Conservation (phyloP, 306 rosid species). For the Quillaja saponaria region DNA sequence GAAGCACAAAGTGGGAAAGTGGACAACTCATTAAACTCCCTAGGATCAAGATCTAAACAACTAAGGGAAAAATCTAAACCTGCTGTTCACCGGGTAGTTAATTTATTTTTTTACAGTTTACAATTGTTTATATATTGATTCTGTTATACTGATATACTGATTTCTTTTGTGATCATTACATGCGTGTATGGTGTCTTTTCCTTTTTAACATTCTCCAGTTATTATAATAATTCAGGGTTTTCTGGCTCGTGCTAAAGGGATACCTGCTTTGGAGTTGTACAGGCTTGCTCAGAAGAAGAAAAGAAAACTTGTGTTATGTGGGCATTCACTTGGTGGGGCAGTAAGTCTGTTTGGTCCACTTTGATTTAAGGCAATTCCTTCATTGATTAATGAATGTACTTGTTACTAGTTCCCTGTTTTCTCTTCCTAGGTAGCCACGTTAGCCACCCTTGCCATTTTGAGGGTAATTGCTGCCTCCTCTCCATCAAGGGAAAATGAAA, state of each 20-base stretch:
- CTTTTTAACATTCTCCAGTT: constrained; percentile 14
- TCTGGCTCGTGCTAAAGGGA: constrained; percentile 97
- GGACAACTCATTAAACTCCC: constrained; percentile 67
- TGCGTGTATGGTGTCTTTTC: background rate
- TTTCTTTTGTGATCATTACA: constrained; percentile 11
- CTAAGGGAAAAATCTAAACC: constrained; percentile 65
- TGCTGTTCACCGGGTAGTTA: constrained; percentile 86
- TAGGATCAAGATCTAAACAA: constrained; percentile 68
- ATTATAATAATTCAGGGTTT: constrained; percentile 62
- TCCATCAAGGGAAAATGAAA: constrained; percentile 72
- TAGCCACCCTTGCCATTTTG: constrained; percentile 98
- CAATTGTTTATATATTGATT: constrained; percentile 7
- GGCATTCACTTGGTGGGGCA: constrained; percentile 99
- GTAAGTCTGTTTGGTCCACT: constrained; percentile 51
- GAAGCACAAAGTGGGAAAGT: constrained; percentile 55
- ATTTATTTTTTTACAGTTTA: constrained; percentile 8
- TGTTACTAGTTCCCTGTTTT: constrained; percentile 30
- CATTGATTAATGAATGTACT: constrained; percentile 17
- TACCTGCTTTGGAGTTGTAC: constrained; percentile 93
- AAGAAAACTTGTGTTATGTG: constrained; percentile 87
- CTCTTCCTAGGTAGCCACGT: constrained; percentile 70
- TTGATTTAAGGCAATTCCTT: constrained; percentile 15
- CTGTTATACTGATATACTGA: constrained; percentile 6
- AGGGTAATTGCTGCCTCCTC: constrained; percentile 95
- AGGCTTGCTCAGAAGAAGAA: constrained; percentile 96